Evolutionary conservation across 164 flowering plant species (phyloP).

Genomic region (Stephania cephalantha): DNA sequence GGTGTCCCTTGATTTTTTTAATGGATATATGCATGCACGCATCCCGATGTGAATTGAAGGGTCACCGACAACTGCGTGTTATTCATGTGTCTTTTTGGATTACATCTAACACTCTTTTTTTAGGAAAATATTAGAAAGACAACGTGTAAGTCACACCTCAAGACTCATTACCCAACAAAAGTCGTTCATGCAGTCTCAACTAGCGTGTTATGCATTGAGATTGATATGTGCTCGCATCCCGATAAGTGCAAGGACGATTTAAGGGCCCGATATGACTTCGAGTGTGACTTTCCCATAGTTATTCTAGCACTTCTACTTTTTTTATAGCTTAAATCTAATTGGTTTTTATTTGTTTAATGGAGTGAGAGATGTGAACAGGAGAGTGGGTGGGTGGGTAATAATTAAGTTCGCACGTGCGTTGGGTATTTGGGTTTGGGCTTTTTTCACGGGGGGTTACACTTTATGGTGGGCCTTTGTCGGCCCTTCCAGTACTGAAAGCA

Average conservation of each 20-base stretch:
- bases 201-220: too few species aligned
- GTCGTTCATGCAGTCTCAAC: too few species aligned
- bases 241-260: too few species aligned
- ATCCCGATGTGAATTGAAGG: too few species aligned
- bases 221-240: too few species aligned
- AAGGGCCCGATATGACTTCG: too few species aligned
- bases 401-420: slow-evolving; percentile 42
- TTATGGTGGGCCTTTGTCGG: slow-evolving; percentile 44
- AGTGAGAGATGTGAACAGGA: neutral
- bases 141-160: too few species aligned
- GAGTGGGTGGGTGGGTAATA: slow-evolving; percentile 31
- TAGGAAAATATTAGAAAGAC: too few species aligned
- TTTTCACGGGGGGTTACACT: slow-evolving; percentile 7
- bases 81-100: neutral
- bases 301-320: neutral
- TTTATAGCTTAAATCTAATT: too few species aligned
- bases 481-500: neutral
- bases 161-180: too few species aligned
- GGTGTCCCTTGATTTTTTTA: too few species aligned
- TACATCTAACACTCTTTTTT: neutral
- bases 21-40: too few species aligned
- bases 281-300: neutral
- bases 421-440: slow-evolving; percentile 4
- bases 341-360: neutral
- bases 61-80: neutral